A percentile compares a stretch with the other conserved stretches of the same genome.
Conservation (phyloP, 805 yeast species). For the Schwanniomyces polymorphus region DNA sequence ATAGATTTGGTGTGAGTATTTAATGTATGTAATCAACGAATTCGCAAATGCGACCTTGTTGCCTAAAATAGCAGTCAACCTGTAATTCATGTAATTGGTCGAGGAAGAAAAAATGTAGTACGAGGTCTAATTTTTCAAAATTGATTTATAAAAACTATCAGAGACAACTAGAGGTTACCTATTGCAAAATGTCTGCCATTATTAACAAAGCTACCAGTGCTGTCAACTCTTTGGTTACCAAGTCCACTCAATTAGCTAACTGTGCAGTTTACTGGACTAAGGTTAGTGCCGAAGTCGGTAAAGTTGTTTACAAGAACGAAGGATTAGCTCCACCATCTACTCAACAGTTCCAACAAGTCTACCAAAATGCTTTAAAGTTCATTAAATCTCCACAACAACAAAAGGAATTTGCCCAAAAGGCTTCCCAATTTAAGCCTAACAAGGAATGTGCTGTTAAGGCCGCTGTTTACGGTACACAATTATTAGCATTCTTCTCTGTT, state of each 20-base stretch:
- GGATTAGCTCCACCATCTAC: slow-evolving; percentile 88
- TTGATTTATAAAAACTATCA: not conserved
- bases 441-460: slow-evolving; percentile 62
- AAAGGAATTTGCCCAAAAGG: slow-evolving; percentile 48
- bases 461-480: slow-evolving; percentile 77
- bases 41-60: slow-evolving; percentile 1
- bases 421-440: slow-evolving; percentile 46
- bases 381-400: slow-evolving; percentile 53
- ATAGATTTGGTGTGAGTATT: slow-evolving; percentile 59
- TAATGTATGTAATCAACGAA: not conserved
- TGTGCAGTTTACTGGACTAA: slow-evolving; percentile 78
- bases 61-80: slow-evolving; percentile 23
- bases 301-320: slow-evolving; percentile 86
- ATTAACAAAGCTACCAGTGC: slow-evolving; percentile 39
- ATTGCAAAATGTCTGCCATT: slow-evolving; percentile 40
- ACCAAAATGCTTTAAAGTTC: slow-evolving; percentile 44
- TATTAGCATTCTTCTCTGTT: slow-evolving; percentile 85
- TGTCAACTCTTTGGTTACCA: slow-evolving; percentile 34
- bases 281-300: slow-evolving; percentile 63
- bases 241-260: slow-evolving; percentile 44
- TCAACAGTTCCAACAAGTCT: slow-evolving; percentile 75
- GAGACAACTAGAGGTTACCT: not conserved
- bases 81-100: slow-evolving; percentile 13
- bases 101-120: not conserved
- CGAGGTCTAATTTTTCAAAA: slow-evolving; percentile 7